A percentile compares a stretch with the other conserved stretches of the same genome.
phyloP scores from a whole-genome alignment of 1,284 basidiomycete genomes.

The Mycosarcoma maydis region DNA sequence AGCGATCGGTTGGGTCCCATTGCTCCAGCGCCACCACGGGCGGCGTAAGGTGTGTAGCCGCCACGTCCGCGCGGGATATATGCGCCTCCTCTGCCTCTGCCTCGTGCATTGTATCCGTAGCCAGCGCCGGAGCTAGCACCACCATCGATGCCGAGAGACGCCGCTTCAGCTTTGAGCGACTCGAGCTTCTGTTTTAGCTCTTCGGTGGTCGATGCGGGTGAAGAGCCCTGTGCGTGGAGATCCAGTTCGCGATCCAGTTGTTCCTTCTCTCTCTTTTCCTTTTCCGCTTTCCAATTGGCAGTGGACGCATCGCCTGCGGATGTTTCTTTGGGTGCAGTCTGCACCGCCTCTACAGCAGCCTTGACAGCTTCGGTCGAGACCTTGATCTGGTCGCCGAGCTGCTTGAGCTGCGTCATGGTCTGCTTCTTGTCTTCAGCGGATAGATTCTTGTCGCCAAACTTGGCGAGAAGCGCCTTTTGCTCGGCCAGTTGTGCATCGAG shows the following conservation, averaged over 20 bases:
- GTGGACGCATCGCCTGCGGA: conserved; percentile 61
- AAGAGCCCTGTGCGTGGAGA: conserved; percentile 68
- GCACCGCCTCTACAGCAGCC: conserved; percentile 62
- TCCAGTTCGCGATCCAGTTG: conserved; percentile 73
- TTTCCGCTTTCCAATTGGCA: conserved; percentile 72
- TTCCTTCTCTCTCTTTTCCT: conserved; percentile 78
- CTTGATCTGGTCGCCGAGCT: conserved; percentile 83
- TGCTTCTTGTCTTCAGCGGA: conserved; percentile 79
- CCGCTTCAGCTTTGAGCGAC: conserved; percentile 84
- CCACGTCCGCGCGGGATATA: conserved; percentile 72
- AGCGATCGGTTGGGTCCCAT: conserved; percentile 71
- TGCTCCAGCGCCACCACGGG: conserved; percentile 70
- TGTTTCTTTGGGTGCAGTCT: conserved; percentile 55
- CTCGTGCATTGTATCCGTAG: conserved; percentile 63
- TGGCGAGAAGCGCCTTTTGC: conserved; percentile 84
- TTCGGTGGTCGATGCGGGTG: conserved; percentile 73
- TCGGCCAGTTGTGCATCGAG: conserved; percentile 86
- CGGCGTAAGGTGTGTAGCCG: conserved; percentile 78
- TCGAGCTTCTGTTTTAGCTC: conserved; percentile 81
- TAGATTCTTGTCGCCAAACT: conserved; percentile 74
- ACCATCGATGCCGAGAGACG: conserved; percentile 78
- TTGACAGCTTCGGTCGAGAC: conserved; percentile 67
- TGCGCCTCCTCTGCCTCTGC: conserved; percentile 66
- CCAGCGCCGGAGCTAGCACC: conserved; percentile 54
- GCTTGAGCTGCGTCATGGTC: conserved; percentile 80